Evolutionary conservation across 1,284 basidiomycete species (phyloP).

Genomic region (Laetiporus sulphureus): DNA sequence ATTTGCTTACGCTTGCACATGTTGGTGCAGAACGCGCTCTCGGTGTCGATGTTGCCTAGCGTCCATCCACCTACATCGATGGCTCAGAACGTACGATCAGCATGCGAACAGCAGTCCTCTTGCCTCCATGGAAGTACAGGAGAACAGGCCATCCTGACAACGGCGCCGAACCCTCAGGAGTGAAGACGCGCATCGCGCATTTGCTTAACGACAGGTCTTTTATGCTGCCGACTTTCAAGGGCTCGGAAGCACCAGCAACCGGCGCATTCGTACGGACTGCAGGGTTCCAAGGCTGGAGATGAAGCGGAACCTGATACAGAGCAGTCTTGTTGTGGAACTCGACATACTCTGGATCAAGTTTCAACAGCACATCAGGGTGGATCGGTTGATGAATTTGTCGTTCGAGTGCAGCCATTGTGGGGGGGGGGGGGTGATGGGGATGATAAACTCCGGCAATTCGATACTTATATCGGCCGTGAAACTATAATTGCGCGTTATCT

Average conservation of each 20-base stretch:
- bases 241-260: slow-evolving; percentile 49
- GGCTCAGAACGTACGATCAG: not conserved
- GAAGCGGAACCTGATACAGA: slow-evolving; percentile 37
- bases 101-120: slow-evolving; percentile 5
- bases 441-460: not conserved
- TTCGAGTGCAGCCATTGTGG: slow-evolving; percentile 19
- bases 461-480: not conserved
- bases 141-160: slow-evolving; percentile 53
- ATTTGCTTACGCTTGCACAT: slow-evolving; percentile 44
- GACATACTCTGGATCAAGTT: slow-evolving; percentile 57
- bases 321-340: slow-evolving; percentile 51
- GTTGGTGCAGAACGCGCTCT: slow-evolving; percentile 51
- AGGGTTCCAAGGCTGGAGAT: slow-evolving; percentile 55
- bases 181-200: slow-evolving; percentile 48
- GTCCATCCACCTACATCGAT: slow-evolving; percentile 57
- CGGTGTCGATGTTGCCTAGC: slow-evolving; percentile 51
- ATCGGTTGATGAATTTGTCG: slow-evolving; percentile 38
- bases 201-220: slow-evolving; percentile 42
- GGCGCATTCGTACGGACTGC: slow-evolving; percentile 44
- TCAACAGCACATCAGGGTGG: slow-evolving; percentile 47
- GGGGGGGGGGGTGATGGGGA: not conserved
- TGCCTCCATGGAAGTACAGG: slow-evolving; percentile 57
- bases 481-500: not conserved
- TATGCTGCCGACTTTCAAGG: slow-evolving; percentile 45
- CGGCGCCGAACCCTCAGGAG: slow-evolving; percentile 45